These are phyloP conservation scores for Serendipita sp. DNA, from an alignment of 768 basidiomycete genomes.

Conservation along the genomic window DNA sequence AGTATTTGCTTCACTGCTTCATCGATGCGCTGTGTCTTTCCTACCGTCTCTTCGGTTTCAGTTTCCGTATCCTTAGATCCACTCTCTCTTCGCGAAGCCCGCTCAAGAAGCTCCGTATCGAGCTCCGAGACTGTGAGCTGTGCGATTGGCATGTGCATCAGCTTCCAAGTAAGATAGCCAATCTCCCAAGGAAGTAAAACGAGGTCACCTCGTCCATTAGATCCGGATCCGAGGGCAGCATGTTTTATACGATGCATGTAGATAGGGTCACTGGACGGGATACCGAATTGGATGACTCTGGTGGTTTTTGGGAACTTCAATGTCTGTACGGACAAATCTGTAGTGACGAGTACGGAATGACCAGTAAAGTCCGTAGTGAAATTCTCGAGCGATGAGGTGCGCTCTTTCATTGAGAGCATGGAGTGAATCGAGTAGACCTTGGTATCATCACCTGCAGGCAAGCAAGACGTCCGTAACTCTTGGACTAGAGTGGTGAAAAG, in stretches of 20 bases:
- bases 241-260: conserved; percentile 81
- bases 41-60: background rate
- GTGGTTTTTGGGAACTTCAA: conserved; percentile 82
- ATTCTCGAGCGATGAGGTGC: conserved; percentile 37
- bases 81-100: conserved; percentile 24
- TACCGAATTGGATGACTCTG: conserved; percentile 80
- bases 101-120: conserved; percentile 26
- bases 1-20: conserved; percentile 15
- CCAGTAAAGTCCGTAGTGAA: conserved; percentile 42
- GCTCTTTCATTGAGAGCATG: conserved; percentile 42
- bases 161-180: conserved; percentile 43
- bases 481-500: conserved; percentile 51
- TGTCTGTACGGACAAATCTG: conserved; percentile 78
- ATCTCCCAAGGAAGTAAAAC: conserved; percentile 68
- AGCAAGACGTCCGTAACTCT: conserved; percentile 25
- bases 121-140: conserved; percentile 36
- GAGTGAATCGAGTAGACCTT: conserved; percentile 71
- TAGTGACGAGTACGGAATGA: conserved; percentile 58
- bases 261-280: conserved; percentile 49
- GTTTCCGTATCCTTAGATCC: conserved; percentile 17
- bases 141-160: conserved; percentile 56
- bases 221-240: conserved; percentile 47
- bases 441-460: conserved; percentile 39
- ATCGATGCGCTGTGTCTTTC: conserved; percentile 17
- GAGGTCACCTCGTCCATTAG: conserved; percentile 56